These are phyloP conservation scores for Sugiyamaella xylanicola DNA, from an alignment of 1,139 yeast genomes.

Conservation along the genomic window DNA sequence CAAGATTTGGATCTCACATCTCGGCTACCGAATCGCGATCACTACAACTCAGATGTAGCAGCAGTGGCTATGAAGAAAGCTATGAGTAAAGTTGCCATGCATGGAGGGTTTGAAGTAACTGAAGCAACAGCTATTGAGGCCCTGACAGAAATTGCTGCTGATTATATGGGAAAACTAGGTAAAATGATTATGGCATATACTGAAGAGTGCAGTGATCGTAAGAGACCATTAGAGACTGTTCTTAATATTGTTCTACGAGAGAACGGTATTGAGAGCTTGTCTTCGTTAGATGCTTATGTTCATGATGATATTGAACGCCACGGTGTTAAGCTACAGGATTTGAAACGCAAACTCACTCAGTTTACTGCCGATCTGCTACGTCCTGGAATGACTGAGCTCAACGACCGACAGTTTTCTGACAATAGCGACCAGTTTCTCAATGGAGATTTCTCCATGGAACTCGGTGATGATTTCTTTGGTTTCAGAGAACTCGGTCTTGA, in stretches of 20 bases:
- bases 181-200: constrained; percentile 50
- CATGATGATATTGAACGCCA: constrained; percentile 75
- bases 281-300: constrained; percentile 70
- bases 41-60: constrained; percentile 58
- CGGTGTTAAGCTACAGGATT: constrained; percentile 65
- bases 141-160: constrained; percentile 81
- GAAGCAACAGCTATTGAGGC: constrained; percentile 78
- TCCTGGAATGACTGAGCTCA: constrained; percentile 69
- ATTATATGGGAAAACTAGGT: constrained; percentile 72
- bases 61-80: constrained; percentile 67
- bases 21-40: constrained; percentile 67
- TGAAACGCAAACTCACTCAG: constrained; percentile 65
- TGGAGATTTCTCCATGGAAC: constrained; percentile 89
- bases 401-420: constrained; percentile 79
- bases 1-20: constrained; percentile 78
- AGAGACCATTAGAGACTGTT: constrained; percentile 37
- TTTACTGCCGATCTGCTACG: constrained; percentile 80
- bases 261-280: constrained; percentile 83
- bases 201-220: constrained; percentile 32
- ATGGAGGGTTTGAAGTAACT: constrained; percentile 87
- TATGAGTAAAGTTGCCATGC: constrained; percentile 82
- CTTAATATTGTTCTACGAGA: constrained; percentile 67
- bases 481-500: constrained; percentile 92
- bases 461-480: constrained; percentile 94
- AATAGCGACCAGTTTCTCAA: constrained; percentile 91